Conservation (phyloP, 495 filamentous ascomycete species). For the Penicillium taxi region DNA sequence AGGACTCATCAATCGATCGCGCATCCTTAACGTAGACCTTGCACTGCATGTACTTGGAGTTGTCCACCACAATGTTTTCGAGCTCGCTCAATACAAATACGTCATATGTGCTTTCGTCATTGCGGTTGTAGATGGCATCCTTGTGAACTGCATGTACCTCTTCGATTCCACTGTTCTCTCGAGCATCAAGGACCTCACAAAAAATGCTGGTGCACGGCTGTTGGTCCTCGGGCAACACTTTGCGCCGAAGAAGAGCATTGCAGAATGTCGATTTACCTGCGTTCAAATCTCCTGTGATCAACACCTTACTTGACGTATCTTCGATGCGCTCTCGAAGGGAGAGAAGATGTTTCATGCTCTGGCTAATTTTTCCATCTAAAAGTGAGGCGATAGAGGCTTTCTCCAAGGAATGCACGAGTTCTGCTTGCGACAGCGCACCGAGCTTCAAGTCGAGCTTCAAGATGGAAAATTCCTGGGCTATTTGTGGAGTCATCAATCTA, state of each 20-base stretch:
- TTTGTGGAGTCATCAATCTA: conserved; percentile 81
- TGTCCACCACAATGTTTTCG: conserved; percentile 84
- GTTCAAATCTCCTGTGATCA: conserved; percentile 96
- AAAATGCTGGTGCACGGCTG: conserved; percentile 99
- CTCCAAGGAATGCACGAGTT: conserved; percentile 93
- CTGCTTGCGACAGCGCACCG: conserved; percentile 72
- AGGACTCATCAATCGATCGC: conserved; percentile 80
- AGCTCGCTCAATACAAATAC: conserved; percentile 68
- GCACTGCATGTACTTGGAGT: conserved; percentile 80
- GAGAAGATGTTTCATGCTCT: conserved; percentile 83
- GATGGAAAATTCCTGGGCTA: conserved; percentile 91
- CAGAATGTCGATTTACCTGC: conserved; percentile 98
- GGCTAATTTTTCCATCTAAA: conserved; percentile 86
- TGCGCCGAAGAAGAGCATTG: conserved; percentile 86
- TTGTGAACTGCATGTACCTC: conserved; percentile 93
- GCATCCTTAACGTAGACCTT: conserved; percentile 96
- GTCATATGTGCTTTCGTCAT: conserved; percentile 90
- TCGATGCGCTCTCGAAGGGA: conserved; percentile 88
- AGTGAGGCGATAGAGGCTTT: conserved; percentile 83
- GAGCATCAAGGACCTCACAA: conserved; percentile 88
- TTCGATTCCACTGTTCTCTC: conserved; percentile 83
- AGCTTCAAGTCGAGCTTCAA: conserved; percentile 91
- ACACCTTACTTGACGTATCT: conserved; percentile 93
- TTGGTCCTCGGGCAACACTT: conserved; percentile 91
- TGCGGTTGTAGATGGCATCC: conserved; percentile 67